Conservation (phyloP, 2,329 filamentous ascomycete species). For the Diaporthe helianthi region DNA sequence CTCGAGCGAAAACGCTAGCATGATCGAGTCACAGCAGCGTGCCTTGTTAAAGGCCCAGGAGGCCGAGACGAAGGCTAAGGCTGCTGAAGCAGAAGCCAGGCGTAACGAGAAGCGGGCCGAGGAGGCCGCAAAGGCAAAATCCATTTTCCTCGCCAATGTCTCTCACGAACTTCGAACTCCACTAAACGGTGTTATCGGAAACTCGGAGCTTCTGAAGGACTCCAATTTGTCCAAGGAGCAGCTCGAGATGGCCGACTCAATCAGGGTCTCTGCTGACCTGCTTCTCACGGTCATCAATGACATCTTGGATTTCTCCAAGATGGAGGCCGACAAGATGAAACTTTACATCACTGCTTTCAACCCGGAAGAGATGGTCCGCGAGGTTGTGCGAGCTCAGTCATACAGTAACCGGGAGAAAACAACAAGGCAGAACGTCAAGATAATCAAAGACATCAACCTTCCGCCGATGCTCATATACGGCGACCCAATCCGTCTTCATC, state of each 20-base stretch:
- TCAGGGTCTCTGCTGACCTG: conserved; percentile 84
- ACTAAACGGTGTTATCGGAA: conserved; percentile 87
- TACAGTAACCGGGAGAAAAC: conserved; percentile 71
- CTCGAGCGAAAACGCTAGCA: conserved; percentile 77
- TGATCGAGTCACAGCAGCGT: conserved; percentile 79
- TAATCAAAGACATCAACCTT: conserved; percentile 73
- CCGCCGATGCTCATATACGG: conserved; percentile 77
- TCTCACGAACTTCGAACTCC: conserved; percentile 84
- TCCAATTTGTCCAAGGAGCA: conserved; percentile 78
- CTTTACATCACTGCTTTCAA: conserved; percentile 76
- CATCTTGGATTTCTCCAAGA: conserved; percentile 93
- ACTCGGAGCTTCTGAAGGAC: conserved; percentile 82
- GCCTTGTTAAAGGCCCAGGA: conserved; percentile 75
- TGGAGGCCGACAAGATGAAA: conserved; percentile 88
- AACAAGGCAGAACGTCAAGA: conserved; percentile 67
- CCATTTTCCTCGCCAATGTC: conserved; percentile 80
- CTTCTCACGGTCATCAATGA: conserved; percentile 94
- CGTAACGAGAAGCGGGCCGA: conserved; percentile 83
- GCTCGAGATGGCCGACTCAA: conserved; percentile 85
- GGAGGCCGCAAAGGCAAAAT: conserved; percentile 83
- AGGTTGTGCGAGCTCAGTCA: conserved; percentile 70
- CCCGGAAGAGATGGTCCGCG: conserved; percentile 70
- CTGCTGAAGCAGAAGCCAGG: conserved; percentile 77
- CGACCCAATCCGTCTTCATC: conserved; percentile 71
- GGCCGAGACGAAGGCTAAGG: conserved; percentile 78